Base-by-base conservation (phyloP, 306 rosid genomes). In the Crataegus laevigata region DNA sequence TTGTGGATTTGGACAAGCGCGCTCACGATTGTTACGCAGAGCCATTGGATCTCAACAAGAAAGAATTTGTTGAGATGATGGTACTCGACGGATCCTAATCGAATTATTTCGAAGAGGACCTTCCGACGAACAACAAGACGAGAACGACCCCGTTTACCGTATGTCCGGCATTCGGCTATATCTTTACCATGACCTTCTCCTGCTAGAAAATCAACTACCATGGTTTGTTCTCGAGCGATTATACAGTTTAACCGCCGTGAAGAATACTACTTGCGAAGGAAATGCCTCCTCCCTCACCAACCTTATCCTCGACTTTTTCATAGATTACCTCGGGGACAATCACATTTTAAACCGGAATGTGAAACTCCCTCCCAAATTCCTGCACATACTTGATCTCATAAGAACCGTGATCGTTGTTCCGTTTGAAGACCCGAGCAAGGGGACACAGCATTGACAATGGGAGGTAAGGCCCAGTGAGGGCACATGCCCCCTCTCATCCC, bases 191-290 rank as follows among this genome's bases (percentile, higher is more conserved):
- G 80, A 78, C 21, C 60, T 82, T 45, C 8, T 77, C n/a, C 60
- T 68, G 43, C 59, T 82, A 8, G 71, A 82, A 30, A 82, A 75
- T 72, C 83, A 82, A 28, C 8, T 78, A 4, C 86, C 83, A 24
- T 79, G 86, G 86, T 28, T 71, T 69, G 75, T 79, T 9, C 75
- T 83, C 17, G 19, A 75, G n/a, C 5, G 1, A 0, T 26, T 83
- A n/a, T 66, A 65, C 36, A 2, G 3, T 28, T 3, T 15, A 19
- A 75, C 81, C 3, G 10, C 8, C 3, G 10, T 8, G 25, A 36
- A 55, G 0, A 3, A 1, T 15, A 5, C 59, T 8, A 67, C 57
- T 1, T 0, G 5, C 12, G 4, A 6, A 54, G 12, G 5, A 7
- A 40, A 25, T 2, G 18, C 69, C 14, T 59, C 66, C 9, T 40